Base-by-base conservation (phyloP, 768 basidiomycete species). In the Chalciporus piperatus region DNA sequence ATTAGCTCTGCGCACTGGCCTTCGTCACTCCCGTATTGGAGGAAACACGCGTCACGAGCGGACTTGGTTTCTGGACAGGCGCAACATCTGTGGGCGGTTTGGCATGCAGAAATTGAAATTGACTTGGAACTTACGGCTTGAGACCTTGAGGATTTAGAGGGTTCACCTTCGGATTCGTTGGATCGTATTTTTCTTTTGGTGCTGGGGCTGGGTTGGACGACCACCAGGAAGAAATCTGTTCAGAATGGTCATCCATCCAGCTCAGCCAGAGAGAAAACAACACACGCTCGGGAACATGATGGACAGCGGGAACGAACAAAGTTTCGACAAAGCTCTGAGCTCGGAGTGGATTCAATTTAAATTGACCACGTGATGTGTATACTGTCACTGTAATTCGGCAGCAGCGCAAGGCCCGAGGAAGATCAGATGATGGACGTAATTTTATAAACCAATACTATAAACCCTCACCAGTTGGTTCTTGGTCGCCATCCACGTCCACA, bases 11-110 rank as follows among this genome's bases (percentile, higher is more conserved):
- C 83, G 74, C 97, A 99, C 65, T 87, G 85, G 51, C 85, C 86
- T 50, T 81, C 77, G 6, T 88, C 87, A 51, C 82, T 80, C 19
- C 77, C 70, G 4, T 77, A 63, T 51, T 82, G 80, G 54, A 98
- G 75, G 76, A 97, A 98, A 71, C 97, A 99, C 57, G 94, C 86
- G 69, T 99, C 97, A 11, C 97, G 81, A n/a, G 78, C 79, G 2
- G 86, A 81, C 69, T 98, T 98, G 3, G 94, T 96, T 60, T 92
- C 79, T 2, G 93, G 94, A 65, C 96, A 98, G 39, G 95, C 96
- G 64, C 96, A 98, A 61, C 96, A 98, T 61, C 96, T 98, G 55
- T 4, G 13, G 11, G 12, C 13, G 30, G 11, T 32, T 32, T 32
- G 30, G 11, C 11, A 32, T 10, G 4, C 30, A 32, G 30, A 32